A percentile compares a stretch with the other conserved stretches of the same genome.
Evolutionary conservation across 177 flowering plant genomes (phyloP).

Genomic region (Vitis hybrid): DNA sequence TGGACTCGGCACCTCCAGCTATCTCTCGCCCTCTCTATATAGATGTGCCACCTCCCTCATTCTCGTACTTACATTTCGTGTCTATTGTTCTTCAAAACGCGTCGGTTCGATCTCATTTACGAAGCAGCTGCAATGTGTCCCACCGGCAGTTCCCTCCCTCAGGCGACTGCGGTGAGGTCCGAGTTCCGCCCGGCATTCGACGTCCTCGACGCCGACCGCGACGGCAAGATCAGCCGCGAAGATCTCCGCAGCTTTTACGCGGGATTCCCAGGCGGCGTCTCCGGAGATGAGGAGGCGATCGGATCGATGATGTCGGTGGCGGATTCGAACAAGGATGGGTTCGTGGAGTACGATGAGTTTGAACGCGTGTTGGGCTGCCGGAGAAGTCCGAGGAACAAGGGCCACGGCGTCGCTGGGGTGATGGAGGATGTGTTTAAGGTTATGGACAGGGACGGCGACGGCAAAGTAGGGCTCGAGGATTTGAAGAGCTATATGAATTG

Average conservation of each 20-base stretch:
- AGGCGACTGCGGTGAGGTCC: constrained; percentile 6
- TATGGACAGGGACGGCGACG: constrained; percentile 78
- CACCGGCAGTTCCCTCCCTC: constrained; percentile 30
- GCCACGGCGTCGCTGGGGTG: constrained; percentile 13
- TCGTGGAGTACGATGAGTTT: constrained; percentile 79
- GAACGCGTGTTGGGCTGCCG: constrained; percentile 42
- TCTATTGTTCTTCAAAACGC: too few relatives aligned
- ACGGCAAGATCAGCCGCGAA: constrained; percentile 77
- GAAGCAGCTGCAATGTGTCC: constrained; percentile 50
- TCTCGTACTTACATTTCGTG: too few relatives aligned
- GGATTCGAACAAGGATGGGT: constrained; percentile 65
- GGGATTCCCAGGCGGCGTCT: constrained; percentile 13
- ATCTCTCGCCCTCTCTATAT: too few relatives aligned
- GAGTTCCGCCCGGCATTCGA: constrained; percentile 67
- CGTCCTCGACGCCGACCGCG: constrained; percentile 74
- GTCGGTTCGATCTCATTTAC: too few relatives aligned
- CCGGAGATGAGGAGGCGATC: constrained; percentile 49
- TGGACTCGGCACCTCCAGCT: too few relatives aligned
- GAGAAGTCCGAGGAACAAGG: not conserved
- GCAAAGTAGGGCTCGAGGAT: constrained; percentile 44
- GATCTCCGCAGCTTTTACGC: constrained; percentile 67
- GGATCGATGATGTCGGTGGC: constrained; percentile 80
- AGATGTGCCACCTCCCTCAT: too few relatives aligned
- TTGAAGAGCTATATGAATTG: constrained; percentile 33
- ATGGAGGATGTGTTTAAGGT: constrained; percentile 76